Evolutionary conservation across 371 early-diverging fungal genomes (phyloP), one percentile per base, ranked within the genome.

Genomic region (Syncephalastrum contaminatum): DNA sequence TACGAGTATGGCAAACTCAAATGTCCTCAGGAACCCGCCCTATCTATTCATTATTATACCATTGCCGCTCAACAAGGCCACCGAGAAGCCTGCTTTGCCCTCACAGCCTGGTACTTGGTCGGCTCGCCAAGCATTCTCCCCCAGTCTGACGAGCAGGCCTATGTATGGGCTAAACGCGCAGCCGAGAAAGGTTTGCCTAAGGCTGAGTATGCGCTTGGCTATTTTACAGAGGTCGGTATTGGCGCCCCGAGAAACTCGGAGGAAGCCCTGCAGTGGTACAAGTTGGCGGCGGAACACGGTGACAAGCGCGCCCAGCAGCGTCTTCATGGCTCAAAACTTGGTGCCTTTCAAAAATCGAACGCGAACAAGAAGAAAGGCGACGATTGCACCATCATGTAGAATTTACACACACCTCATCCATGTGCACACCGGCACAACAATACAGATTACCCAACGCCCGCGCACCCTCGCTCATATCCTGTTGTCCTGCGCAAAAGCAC

Each of bases 101-200:
- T 95, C 40, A 88, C 93, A 1, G 92, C 92, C 40, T 95, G 94
- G 93, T 95, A 94, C 63, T 63, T 95, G 18, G 92, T 93, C 0
- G 95, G 95, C 6, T 87, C 87, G 5, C 79, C 77, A 4, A 87
- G 87, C 2, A 83, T 92, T 2, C 58, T 95, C 30, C 85, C 82
- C 19, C 92, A 91, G 64, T 86, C 84, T n/a, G 94, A 95, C 66
- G 82, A 81, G 27, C 91, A 93, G 67, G 94, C 95, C 10, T 95
- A 90, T 61, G 61, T 88, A 16, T 95, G 94, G 94, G 92, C 94
- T 7, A 81, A 79, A 52, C 80, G 88, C 41, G 92, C 94, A 1
- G 95, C 95, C 2, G 92, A 92, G 54, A 87, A 90, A 66, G 89
- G 88, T 10, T 59, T 91, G 22, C 83, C 93, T 12, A 93, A 92